Evolutionary conservation across 2,329 filamentous ascomycete species (phyloP), one percentile per base, ranked within the genome.

Genomic region (Sarocladium brachiariae): DNA sequence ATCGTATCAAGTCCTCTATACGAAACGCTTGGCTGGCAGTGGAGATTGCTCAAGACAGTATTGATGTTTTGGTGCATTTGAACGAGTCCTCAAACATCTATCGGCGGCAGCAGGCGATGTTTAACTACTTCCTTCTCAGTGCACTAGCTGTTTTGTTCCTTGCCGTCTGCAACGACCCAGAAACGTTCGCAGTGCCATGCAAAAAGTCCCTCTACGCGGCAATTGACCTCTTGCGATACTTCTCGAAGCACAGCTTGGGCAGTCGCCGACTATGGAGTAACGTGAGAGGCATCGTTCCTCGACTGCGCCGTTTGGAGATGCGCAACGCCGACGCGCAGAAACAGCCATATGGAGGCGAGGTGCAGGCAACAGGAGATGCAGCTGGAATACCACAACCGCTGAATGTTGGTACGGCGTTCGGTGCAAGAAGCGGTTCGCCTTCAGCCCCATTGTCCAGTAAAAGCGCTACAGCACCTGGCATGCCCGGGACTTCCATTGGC

Each of bases 141-240:
- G 66, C 18, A 50, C 57, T 55, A 56, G 65, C 52, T 24, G 65
- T 53, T 57, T 62, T 74, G 1, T 68, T 72, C 25, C 62, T 73
- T 0, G 73, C 72, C 1, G 71, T 75, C 0, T 65, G 71, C 2
- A 70, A 75, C 54, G 71, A 68, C 0, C 71, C 73, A 0, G 59
- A 62, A 2, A 61, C 61, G 2, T 76, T 74, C 47, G 65, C 69
- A 2, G 65, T 65, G 8, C 57, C 58, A 0, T 68, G 65, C 49
- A 58, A 63, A 3, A 59, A 62, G 30, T 63, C 54, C 3, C 69
- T 69, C 23, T 51, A 59, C 2, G 60, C 64, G 0, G 66, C 63
- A 0, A 59, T 66, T 2, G 59, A 64, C 1, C 57, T 69, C 0
- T 59, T 70, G 1, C 56, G 60, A 11, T 60, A 59, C 0, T 59